These are phyloP conservation scores for Lodderomyces beijingensis DNA, from an alignment of 1,139 yeast species.

Conservation along the genomic window DNA sequence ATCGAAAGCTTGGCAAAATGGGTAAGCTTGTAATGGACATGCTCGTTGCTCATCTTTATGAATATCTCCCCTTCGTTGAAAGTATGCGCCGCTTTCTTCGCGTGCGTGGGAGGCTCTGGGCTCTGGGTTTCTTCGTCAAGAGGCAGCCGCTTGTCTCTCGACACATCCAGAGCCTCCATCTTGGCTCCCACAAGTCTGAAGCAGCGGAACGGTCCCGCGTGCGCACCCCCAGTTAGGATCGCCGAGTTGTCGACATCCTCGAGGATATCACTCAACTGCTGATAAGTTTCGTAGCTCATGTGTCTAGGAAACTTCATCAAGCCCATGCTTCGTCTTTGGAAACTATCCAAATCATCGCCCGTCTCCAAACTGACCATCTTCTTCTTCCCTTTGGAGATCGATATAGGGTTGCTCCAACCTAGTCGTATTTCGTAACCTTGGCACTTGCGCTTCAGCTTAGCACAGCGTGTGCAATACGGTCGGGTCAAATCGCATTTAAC, in stretches of 20 bases:
- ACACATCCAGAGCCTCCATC: not conserved
- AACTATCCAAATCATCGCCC: conserved; percentile 19
- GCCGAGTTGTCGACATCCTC: conserved; percentile 22
- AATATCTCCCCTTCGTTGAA: conserved; percentile 10
- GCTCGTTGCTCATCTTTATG: conserved; percentile 23
- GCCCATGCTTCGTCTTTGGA: conserved; percentile 36
- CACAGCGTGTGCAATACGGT: conserved; percentile 42
- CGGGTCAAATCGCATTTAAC: conserved; percentile 46
- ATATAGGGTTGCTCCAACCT: conserved; percentile 38
- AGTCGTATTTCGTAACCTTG: conserved; percentile 38
- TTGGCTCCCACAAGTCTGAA: conserved; percentile 7
- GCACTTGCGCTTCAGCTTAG: conserved; percentile 36
- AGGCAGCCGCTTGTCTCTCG: not conserved
- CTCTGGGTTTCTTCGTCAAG: not conserved
- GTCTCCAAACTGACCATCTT: conserved; percentile 5
- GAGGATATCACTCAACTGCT: conserved; percentile 23
- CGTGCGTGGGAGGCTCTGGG: not conserved
- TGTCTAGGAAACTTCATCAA: conserved; percentile 30
- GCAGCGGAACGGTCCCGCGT: conserved; percentile 32
- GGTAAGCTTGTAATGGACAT: conserved; percentile 35
- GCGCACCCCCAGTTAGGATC: conserved; percentile 5
- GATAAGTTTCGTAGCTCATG: conserved; percentile 31
- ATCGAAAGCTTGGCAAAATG: conserved; percentile 39
- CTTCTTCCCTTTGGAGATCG: conserved; percentile 15
- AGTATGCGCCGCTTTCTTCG: not conserved